Evolutionary conservation across 1,139 yeast genomes (phyloP).

Genomic region (Debaryomyces fabryi): DNA sequence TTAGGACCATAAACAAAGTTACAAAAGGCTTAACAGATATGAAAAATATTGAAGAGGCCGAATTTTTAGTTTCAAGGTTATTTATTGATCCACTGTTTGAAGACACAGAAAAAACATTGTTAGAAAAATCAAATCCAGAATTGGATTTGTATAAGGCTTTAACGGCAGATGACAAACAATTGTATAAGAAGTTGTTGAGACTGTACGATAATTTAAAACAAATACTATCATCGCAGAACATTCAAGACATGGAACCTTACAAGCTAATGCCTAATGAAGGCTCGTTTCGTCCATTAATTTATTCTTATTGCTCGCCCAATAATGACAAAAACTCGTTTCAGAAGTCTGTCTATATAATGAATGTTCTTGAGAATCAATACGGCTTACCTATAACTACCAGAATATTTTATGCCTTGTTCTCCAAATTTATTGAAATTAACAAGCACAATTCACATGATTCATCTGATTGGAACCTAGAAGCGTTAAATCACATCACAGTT

Average conservation of each 20-base stretch:
- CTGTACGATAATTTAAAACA: conserved; percentile 26
- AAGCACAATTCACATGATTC: not conserved
- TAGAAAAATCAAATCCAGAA: conserved; percentile 11
- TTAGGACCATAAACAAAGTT: conserved; percentile 21
- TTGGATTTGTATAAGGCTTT: conserved; percentile 19
- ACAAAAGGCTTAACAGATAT: conserved; percentile 18
- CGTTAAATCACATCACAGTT: conserved; percentile 18
- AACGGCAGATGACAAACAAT: conserved; percentile 21
- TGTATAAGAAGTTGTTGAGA: conserved; percentile 20
- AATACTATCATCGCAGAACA: conserved; percentile 24
- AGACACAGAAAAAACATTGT: not conserved
- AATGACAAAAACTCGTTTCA: conserved; percentile 10
- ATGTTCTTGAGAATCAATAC: conserved; percentile 19
- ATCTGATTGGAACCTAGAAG: conserved; percentile 12
- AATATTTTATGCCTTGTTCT: conserved; percentile 21
- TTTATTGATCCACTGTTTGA: conserved; percentile 8
- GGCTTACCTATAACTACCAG: conserved; percentile 33
- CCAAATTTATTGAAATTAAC: conserved; percentile 9
- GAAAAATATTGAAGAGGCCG: conserved; percentile 17
- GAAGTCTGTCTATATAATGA: conserved; percentile 18
- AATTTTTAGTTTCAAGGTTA: conserved; percentile 11
- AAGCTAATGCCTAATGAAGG: conserved; percentile 27
- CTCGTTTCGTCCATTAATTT: conserved; percentile 29
- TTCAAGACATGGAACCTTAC: conserved; percentile 8
- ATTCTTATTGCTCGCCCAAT: conserved; percentile 16